Conservation (phyloP, 2,329 filamentous ascomycete genomes). For the Neopestalotiopsis rosae region DNA sequence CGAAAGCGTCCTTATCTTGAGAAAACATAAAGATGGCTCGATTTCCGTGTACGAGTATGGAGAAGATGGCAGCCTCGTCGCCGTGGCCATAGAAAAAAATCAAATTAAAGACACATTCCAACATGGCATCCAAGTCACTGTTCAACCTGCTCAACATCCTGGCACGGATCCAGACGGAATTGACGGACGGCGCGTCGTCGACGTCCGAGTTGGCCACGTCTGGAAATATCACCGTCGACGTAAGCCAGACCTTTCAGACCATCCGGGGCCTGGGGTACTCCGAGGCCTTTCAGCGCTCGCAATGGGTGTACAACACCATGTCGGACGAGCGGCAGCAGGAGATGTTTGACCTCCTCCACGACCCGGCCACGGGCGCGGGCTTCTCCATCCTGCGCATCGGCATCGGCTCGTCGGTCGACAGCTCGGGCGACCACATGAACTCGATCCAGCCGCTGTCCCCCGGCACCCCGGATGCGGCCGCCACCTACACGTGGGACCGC, state of each 20-base stretch:
- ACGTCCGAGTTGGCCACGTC: not conserved
- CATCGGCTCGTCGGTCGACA: slow-evolving; percentile 31
- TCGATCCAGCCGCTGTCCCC: slow-evolving; percentile 45
- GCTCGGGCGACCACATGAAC: slow-evolving; percentile 29
- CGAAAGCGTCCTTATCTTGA: not conserved
- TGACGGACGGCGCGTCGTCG: not conserved
- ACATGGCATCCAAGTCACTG: not conserved
- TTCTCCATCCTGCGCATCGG: slow-evolving; percentile 43
- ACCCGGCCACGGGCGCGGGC: slow-evolving; percentile 38
- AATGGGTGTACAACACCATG: slow-evolving; percentile 25
- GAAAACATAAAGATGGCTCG: not conserved
- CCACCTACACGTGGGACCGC: slow-evolving; percentile 45
- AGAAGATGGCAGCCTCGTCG: not conserved
- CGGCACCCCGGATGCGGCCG: slow-evolving; percentile 39
- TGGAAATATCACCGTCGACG: slow-evolving; percentile 15
- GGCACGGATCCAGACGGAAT: not conserved
- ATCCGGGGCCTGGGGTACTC: slow-evolving; percentile 48
- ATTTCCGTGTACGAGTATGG: not conserved
- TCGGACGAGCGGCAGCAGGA: slow-evolving; percentile 36
- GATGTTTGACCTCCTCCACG: slow-evolving; percentile 40
- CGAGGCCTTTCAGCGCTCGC: slow-evolving; percentile 47
- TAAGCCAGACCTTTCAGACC: slow-evolving; percentile 38
- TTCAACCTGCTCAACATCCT: not conserved
- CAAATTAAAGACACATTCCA: not conserved
- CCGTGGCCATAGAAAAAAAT: not conserved